Base-by-base conservation (phyloP, 257 asterid species). In the Solanum chiquidenum region DNA sequence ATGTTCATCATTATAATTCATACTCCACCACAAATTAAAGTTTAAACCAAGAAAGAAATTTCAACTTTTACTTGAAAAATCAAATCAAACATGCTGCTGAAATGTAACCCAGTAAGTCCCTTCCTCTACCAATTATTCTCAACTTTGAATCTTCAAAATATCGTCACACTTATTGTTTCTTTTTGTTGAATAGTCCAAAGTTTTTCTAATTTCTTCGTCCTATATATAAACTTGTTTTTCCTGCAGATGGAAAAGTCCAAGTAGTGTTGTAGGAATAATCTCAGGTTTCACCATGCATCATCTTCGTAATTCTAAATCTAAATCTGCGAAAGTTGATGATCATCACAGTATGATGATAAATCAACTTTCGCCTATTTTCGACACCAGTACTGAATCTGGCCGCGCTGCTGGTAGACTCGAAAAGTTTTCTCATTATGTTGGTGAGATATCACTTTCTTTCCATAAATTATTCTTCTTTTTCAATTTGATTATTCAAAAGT, bases 351-450 rank as follows among this genome's bases (percentile, higher is more conserved):
- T 64, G 27, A 62, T 72, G 5, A 7, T 44, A 1, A 82, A 83
- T 66, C 33, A 42, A 68, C 98, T 95, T 46, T 92, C 91, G 25
- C 99, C 98, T n/a, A 76, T 83, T 88, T 21, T 94, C 7, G 93
- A 93, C n/a, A 89, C 91, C 79, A n/a, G 33, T n/a, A 87, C 94
- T 16, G 96, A 88, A 5, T 95, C 98, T 84, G 92, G 95, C 25
- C 94, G 95, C 33, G 79, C 62, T 34, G 75, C 44, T 25, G 93
- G 92, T 4, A 93, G 87, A 60, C 89, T 95, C 72, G 99, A 96
- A 73, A 91, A 88, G 25, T 96, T 96, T 71, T 94, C 98, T 64
- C 94, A 93, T 75, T 96, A 96, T 88, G 93, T 96, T 37, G 98
- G 98, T 95, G 90, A 87, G 27, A 40, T 13, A 11, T 31, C 6